A percentile compares a stretch with the other conserved stretches of the same genome.
Conservation (phyloP, 2,329 filamentous ascomycete genomes). For the Stagonosporopsis chrysanthemi region DNA sequence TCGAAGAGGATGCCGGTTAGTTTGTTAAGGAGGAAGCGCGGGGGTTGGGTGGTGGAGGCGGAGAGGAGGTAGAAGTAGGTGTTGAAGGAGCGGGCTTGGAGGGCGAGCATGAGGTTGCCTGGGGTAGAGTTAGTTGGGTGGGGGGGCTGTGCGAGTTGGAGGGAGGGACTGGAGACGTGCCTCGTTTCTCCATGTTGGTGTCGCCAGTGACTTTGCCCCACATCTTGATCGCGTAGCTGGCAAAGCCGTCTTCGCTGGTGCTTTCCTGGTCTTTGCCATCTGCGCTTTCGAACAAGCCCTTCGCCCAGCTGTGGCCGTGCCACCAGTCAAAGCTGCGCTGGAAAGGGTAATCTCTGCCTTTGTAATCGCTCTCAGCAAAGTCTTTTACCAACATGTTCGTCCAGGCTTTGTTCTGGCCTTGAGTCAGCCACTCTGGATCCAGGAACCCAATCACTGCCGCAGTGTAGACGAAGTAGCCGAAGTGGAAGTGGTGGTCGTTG, state of each 20-base stretch:
- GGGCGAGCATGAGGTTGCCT: conserved; percentile 82
- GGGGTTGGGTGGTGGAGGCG: conserved; percentile 75
- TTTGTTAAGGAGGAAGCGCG: conserved; percentile 82
- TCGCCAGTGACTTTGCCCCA: conserved; percentile 86
- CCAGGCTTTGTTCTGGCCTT: conserved; percentile 73
- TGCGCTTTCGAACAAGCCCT: conserved; percentile 72
- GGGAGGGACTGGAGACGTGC: conserved; percentile 9
- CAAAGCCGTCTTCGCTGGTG: conserved; percentile 88
- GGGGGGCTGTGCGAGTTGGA: background rate
- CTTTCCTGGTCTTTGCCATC: conserved; percentile 89
- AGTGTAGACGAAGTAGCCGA: conserved; percentile 86
- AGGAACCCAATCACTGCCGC: conserved; percentile 83
- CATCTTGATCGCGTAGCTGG: conserved; percentile 88
- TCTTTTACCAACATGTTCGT: conserved; percentile 88
- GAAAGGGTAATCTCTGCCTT: conserved; percentile 71
- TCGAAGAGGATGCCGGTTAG: conserved; percentile 78
- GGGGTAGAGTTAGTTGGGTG: background rate
- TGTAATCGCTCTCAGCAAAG: conserved; percentile 79
- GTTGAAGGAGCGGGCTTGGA: conserved; percentile 76
- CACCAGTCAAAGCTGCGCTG: conserved; percentile 92
- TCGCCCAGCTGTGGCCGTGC: conserved; percentile 93
- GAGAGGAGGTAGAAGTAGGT: conserved; percentile 82
- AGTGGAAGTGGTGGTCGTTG: conserved; percentile 72
- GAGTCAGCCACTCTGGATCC: conserved; percentile 73
- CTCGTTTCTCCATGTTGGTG: conserved; percentile 76